Evolutionary conservation across 2,329 filamentous ascomycete species (phyloP).

Genomic region (Rutstroemia sp.): DNA sequence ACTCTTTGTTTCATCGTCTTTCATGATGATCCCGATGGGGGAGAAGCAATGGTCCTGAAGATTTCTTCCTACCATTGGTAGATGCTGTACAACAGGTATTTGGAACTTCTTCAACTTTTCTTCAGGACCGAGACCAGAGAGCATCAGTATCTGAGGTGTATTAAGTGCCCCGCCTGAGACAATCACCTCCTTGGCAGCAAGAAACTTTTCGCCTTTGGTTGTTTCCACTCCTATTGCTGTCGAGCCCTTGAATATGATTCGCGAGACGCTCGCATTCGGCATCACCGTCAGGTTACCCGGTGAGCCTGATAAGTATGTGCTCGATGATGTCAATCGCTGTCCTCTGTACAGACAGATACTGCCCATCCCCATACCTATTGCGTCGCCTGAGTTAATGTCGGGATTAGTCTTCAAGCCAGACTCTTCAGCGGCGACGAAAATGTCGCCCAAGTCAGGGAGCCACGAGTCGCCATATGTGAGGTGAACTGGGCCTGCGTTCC

Average conservation of each 20-base stretch:
- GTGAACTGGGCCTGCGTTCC: background rate
- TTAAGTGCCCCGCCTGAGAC: conserved; percentile 37
- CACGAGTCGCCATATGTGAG: conserved; percentile 36
- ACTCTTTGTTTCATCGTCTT: conserved; percentile 30
- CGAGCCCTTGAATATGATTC: background rate
- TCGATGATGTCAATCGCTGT: conserved; percentile 24
- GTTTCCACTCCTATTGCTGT: background rate
- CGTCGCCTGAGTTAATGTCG: conserved; percentile 51
- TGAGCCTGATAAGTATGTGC: background rate
- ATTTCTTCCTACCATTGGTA: conserved; percentile 34
- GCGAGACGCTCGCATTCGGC: background rate
- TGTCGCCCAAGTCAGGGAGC: conserved; percentile 37
- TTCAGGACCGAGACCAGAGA: conserved; percentile 37
- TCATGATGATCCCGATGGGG: conserved; percentile 29
- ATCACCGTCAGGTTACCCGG: background rate
- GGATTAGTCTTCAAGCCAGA: conserved; percentile 41
- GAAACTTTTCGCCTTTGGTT: conserved; percentile 11
- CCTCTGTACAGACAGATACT: conserved; percentile 42
- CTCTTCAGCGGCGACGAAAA: conserved; percentile 40
- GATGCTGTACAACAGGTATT: conserved; percentile 29
- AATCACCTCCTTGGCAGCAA: conserved; percentile 33
- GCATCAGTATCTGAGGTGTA: conserved; percentile 38
- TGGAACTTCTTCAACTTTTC: conserved; percentile 25
- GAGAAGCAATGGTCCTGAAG: conserved; percentile 35
- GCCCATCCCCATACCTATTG: conserved; percentile 43